phyloP scores from a whole-genome alignment of 805 yeast species.

The Metschnikowia amazonensis region DNA sequence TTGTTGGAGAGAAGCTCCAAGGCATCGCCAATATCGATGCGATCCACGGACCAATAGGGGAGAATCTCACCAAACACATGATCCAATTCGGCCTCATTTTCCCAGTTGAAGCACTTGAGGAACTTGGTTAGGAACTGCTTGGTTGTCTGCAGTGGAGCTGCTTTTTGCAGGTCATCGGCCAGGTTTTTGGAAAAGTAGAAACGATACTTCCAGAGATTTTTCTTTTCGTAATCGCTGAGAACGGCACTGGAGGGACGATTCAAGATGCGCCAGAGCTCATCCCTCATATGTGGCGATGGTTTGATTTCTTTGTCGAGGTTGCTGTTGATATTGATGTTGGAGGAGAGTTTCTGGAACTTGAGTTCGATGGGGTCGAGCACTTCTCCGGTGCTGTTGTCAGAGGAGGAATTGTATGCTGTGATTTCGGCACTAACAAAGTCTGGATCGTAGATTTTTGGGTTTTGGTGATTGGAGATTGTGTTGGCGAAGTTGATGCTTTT shows the following conservation, averaged over 20 bases:
- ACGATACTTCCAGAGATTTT: constrained; percentile 85
- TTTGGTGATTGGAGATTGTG: no score
- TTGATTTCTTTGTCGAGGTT: constrained; percentile 79
- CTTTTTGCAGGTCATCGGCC: constrained; percentile 24
- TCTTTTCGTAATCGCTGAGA: constrained; percentile 77
- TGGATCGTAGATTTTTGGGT: constrained; percentile 37
- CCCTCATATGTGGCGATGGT: constrained; percentile 81
- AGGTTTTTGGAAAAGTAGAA: constrained; percentile 52
- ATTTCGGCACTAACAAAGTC: constrained; percentile 26
- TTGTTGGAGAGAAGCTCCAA: constrained; percentile 79
- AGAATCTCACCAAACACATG: constrained; percentile 71
- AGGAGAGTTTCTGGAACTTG: constrained; percentile 78
- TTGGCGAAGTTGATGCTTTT: no score
- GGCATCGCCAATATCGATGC: constrained; percentile 79
- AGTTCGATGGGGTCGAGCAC: constrained; percentile 74
- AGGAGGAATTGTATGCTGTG: constrained; percentile 8
- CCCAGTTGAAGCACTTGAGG: constrained; percentile 84
- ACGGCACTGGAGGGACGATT: constrained; percentile 80
- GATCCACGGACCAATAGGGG: constrained; percentile 60
- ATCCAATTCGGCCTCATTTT: constrained; percentile 71
- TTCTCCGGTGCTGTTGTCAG: constrained; percentile 5
- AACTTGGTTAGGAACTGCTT: constrained; percentile 63
- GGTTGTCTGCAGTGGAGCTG: constrained; percentile 47
- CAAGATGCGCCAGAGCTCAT: constrained; percentile 64
- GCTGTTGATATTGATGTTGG: constrained; percentile 69